Base-by-base conservation (phyloP, 768 basidiomycete species). In the Termitomyces bulborhizus region DNA sequence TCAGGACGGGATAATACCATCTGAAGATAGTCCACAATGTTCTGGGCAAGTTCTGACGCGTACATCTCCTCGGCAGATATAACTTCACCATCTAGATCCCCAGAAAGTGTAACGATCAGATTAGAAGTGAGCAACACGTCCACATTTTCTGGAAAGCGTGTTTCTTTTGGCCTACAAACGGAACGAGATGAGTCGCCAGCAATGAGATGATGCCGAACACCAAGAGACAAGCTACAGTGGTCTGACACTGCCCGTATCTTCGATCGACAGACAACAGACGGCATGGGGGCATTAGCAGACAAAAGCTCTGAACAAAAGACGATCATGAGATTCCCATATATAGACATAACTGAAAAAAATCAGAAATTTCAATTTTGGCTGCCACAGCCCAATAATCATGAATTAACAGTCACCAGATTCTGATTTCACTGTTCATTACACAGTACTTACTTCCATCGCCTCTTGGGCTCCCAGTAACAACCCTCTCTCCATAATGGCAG, bases 101-200 rank as follows among this genome's bases (percentile, higher is more conserved):
- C 88, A 55, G 79, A 73, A 58, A 90, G 62, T 12, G 79, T 70
- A 55, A 90, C 63, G 31, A 72, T 60, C 40, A 89, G 60, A 63
- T 76, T 73, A 6, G 82, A 76, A 37, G 74, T 66, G 46, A 79
- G 69, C 37, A 79, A 62, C 24, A 86, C 72, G 63, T 84, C 81
- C 29, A 84, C 63, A 42, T 69, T 63, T 12, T 70, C 69, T 9
- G 70, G 69, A 53, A 76, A 68, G 53, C 71, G 62, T 61, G 75
- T 48, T 63, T 59, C 73, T 53, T 69, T 76, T 48, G 74, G 56
- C 54, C 41, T 63, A 59, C 64, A 58, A 15, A 68, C 53, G 0
- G 51, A 46, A 11, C 69, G 65, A 6, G 78, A 42, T 39, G 68
- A 47, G 59, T 69, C 29, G 60, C 69, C 61, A 60, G 69, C 61